Conservation (phyloP, 768 basidiomycete species). For the Gymnopilus junonius region DNA sequence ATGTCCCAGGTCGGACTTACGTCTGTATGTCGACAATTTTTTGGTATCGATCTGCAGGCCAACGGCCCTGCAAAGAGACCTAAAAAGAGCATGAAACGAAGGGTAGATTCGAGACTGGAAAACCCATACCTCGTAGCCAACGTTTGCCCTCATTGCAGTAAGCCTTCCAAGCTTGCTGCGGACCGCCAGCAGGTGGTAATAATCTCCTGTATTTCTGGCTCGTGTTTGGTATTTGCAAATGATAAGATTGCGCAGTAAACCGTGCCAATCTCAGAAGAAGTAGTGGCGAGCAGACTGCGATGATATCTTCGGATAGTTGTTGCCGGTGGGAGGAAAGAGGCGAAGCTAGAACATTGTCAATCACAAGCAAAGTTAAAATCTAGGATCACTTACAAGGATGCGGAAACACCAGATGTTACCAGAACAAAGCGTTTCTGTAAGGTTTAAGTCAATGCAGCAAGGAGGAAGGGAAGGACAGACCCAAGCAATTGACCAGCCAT, state of each 20-base stretch:
- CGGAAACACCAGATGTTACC: conserved; percentile 72
- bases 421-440: conserved; percentile 66
- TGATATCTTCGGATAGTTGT: conserved; percentile 78
- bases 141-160: conserved; percentile 57
- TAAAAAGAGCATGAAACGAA: conserved; percentile 27
- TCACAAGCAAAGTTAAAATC: not conserved
- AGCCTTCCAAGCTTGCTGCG: conserved; percentile 74
- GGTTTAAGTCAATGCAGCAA: not conserved
- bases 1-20: conserved; percentile 39
- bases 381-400: conserved; percentile 64
- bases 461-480: conserved; percentile 40
- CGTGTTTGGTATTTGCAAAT: conserved; percentile 61
- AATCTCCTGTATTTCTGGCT: conserved; percentile 57
- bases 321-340: conserved; percentile 75
- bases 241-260: conserved; percentile 81
- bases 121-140: conserved; percentile 61
- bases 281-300: conserved; percentile 70
- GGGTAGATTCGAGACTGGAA: not conserved
- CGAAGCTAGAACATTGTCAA: conserved; percentile 43
- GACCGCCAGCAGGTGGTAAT: conserved; percentile 69
- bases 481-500: conserved; percentile 64
- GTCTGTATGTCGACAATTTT: conserved; percentile 68
- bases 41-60: conserved; percentile 81
- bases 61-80: conserved; percentile 77
- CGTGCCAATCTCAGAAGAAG: conserved; percentile 66